phyloP scores from a whole-genome alignment of 2,329 filamentous ascomycete genomes.

The Capronia americana region DNA sequence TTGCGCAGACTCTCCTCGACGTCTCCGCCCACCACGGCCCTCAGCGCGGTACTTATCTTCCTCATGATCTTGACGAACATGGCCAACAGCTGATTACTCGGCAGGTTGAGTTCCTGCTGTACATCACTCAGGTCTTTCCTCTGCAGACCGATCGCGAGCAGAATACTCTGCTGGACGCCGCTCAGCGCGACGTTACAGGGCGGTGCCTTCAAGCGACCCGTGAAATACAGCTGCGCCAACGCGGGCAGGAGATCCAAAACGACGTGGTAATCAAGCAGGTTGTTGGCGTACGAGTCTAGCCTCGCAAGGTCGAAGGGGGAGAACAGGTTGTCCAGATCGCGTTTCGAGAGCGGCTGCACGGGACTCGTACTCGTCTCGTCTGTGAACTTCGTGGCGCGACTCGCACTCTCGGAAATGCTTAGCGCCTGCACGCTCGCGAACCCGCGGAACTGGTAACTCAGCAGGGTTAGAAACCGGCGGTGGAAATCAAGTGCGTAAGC shows the following conservation, averaged over 20 bases:
- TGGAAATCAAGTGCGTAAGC: slow-evolving; percentile 95
- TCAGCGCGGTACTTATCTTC: slow-evolving; percentile 83
- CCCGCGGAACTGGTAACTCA: slow-evolving; percentile 89
- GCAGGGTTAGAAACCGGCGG: slow-evolving; percentile 83
- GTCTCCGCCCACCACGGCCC: slow-evolving; percentile 74
- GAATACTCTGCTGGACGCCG: slow-evolving; percentile 82
- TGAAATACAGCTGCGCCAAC: slow-evolving; percentile 85
- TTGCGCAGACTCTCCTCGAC: slow-evolving; percentile 71
- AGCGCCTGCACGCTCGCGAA: slow-evolving; percentile 81
- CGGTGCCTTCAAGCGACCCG: slow-evolving; percentile 67
- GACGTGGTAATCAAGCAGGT: slow-evolving; percentile 97
- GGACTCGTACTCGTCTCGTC: slow-evolving; percentile 66
- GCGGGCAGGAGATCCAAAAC: slow-evolving; percentile 89
- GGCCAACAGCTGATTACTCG: slow-evolving; percentile 79
- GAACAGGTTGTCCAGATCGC: slow-evolving; percentile 76
- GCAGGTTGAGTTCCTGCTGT: slow-evolving; percentile 77
- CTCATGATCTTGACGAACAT: slow-evolving; percentile 98
- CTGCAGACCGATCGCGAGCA: slow-evolving; percentile 90
- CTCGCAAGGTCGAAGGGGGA: slow-evolving; percentile 95
- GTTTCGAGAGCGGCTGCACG: slow-evolving; percentile 67
- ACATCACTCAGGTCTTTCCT: slow-evolving; percentile 83
- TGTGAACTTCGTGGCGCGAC: slow-evolving; percentile 47
- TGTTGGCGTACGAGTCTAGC: slow-evolving; percentile 92
- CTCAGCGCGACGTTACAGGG: slow-evolving; percentile 69
- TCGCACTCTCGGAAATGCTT: slow-evolving; percentile 86